A percentile compares a stretch with the other conserved stretches of the same genome.
These are phyloP conservation scores for Mortierella sp. DNA, from an alignment of 371 early-diverging fungal species.

Conservation along the genomic window DNA sequence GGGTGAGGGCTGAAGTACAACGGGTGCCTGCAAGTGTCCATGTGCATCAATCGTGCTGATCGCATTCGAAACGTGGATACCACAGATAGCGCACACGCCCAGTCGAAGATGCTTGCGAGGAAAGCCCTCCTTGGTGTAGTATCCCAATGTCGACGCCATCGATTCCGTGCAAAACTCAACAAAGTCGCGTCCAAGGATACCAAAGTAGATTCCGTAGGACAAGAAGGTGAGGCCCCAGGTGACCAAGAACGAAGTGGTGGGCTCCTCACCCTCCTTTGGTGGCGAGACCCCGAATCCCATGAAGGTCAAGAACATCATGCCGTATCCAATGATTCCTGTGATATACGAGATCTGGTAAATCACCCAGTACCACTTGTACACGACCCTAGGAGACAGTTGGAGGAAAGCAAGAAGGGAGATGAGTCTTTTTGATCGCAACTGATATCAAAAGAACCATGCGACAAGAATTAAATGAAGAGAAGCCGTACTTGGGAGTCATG, in stretches of 20 bases:
- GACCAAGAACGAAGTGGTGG: conserved; percentile 49
- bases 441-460: background rate
- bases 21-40: conserved; percentile 43
- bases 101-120: conserved; percentile 78
- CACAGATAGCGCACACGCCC: conserved; percentile 90
- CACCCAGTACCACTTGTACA: conserved; percentile 79
- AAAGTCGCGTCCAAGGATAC: conserved; percentile 85
- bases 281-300: conserved; percentile 67
- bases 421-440: background rate
- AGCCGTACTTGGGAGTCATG: conserved; percentile 67
- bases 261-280: conserved; percentile 58
- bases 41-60: conserved; percentile 50
- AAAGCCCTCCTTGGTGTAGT: conserved; percentile 77
- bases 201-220: conserved; percentile 80
- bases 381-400: conserved; percentile 59
- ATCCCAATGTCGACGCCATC: conserved; percentile 87
- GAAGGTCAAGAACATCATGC: conserved; percentile 67
- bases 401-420: conserved; percentile 4
- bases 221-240: conserved; percentile 64
- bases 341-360: conserved; percentile 75
- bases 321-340: conserved; percentile 72
- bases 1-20: conserved; percentile 39
- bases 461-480: background rate
- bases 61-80: conserved; percentile 59
- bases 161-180: conserved; percentile 87